Evolutionary conservation across 1,284 basidiomycete genomes (phyloP).

Genomic region (Sutorius eximius): DNA sequence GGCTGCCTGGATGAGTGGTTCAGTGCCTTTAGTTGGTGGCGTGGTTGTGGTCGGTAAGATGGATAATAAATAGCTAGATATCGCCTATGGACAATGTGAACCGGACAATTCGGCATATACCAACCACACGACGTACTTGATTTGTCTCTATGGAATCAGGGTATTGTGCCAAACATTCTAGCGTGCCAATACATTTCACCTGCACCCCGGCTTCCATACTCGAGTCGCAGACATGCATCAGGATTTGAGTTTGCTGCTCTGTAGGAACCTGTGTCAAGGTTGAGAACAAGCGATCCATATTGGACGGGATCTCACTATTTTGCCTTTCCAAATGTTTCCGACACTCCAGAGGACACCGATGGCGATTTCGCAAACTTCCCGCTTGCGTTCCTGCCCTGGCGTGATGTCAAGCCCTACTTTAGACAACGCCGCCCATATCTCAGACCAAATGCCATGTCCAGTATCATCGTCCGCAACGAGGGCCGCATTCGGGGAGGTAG

Average conservation of each 20-base stretch:
- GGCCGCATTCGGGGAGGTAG: slow-evolving; percentile 43
- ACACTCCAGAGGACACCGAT: slow-evolving; percentile 80
- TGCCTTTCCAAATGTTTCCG: slow-evolving; percentile 66
- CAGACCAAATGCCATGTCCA: slow-evolving; percentile 59
- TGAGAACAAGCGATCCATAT: slow-evolving; percentile 1
- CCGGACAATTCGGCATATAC: slow-evolving; percentile 14
- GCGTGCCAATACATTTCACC: slow-evolving; percentile 78
- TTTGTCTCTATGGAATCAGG: slow-evolving; percentile 68
- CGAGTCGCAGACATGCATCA: slow-evolving; percentile 65
- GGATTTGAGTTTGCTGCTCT: slow-evolving; percentile 60
- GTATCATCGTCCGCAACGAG: slow-evolving; percentile 47
- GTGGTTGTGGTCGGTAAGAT: slow-evolving; percentile 44
- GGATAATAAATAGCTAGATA: slow-evolving; percentile 68
- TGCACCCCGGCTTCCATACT: slow-evolving; percentile 55
- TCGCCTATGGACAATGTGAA: slow-evolving; percentile 46
- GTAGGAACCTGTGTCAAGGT: slow-evolving; percentile 44
- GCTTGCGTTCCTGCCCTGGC: slow-evolving; percentile 62
- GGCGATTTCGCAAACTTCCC: slow-evolving; percentile 71
- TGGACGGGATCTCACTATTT: slow-evolving; percentile 43
- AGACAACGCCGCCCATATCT: slow-evolving; percentile 55
- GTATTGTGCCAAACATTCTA: slow-evolving; percentile 79
- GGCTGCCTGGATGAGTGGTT: slow-evolving; percentile 77
- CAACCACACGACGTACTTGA: slow-evolving; percentile 43
- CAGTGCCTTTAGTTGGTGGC: slow-evolving; percentile 51
- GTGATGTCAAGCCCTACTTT: slow-evolving; percentile 60